Percentiles rank a stretch among this genome's conserved stretches.
These are phyloP conservation scores for Russula abietina DNA, from an alignment of 768 basidiomycete genomes.

Conservation along the genomic window DNA sequence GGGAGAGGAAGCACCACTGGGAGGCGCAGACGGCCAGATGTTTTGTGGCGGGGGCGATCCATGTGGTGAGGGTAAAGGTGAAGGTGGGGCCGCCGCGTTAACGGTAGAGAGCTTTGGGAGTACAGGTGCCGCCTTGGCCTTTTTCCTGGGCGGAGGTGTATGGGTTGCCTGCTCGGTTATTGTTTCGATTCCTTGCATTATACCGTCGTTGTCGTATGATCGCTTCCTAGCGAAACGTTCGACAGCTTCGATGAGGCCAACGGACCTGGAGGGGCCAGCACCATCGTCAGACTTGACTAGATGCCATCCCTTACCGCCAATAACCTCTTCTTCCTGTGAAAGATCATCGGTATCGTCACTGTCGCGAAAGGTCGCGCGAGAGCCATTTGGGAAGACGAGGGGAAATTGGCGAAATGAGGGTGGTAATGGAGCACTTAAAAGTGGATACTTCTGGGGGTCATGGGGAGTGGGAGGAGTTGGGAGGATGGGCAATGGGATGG, in stretches of 20 bases:
- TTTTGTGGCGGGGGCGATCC: constrained; percentile 73
- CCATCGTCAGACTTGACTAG: constrained; percentile 66
- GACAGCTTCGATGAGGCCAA: constrained; percentile 72
- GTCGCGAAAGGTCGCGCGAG: constrained; percentile 74
- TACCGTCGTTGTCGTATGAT: constrained; percentile 45
- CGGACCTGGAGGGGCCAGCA: constrained; percentile 42
- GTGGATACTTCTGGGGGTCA: constrained; percentile 74
- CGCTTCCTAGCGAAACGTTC: constrained; percentile 71
- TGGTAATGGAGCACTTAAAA: constrained; percentile 71
- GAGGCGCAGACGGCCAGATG: constrained; percentile 76
- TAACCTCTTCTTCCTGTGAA: constrained; percentile 64
- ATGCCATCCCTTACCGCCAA: constrained; percentile 65
- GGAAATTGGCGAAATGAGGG: constrained; percentile 67
- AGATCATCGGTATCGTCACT: constrained; percentile 53
- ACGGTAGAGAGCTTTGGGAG: constrained; percentile 56
- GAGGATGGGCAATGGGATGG: constrained; percentile 73
- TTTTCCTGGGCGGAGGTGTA: constrained; percentile 64
- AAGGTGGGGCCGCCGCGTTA: constrained; percentile 72
- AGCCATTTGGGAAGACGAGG: constrained; percentile 73
- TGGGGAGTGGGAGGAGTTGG: constrained; percentile 66
- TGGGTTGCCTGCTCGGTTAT: constrained; percentile 43
- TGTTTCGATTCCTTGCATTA: constrained; percentile 73
- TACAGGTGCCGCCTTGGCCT: constrained; percentile 55
- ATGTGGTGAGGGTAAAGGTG: constrained; percentile 79
- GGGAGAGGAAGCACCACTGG: constrained; percentile 72